Evolutionary conservation across 1,139 yeast species (phyloP).

Genomic region (Candida albicans): DNA sequence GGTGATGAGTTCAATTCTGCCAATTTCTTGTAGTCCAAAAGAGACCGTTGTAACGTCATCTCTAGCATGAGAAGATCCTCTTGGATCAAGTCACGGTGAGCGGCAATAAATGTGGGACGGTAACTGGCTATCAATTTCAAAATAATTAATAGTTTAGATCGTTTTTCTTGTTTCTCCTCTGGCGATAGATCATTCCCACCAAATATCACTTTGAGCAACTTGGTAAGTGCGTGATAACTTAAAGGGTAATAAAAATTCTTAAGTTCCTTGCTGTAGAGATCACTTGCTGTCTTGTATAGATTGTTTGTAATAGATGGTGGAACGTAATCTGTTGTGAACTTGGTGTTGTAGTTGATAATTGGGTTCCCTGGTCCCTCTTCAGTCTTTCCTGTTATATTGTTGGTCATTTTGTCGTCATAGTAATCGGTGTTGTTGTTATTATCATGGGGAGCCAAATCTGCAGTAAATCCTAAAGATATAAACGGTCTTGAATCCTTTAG

Average conservation of each 20-base stretch:
- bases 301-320: slow-evolving; percentile 62
- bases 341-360: slow-evolving; percentile 10
- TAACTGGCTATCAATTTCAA: slow-evolving; percentile 69
- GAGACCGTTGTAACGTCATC: slow-evolving; percentile 65
- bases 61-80: slow-evolving; percentile 67
- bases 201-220: slow-evolving; percentile 55
- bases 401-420: slow-evolving; percentile 15
- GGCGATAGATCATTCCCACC: slow-evolving; percentile 36
- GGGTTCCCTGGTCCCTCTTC: slow-evolving; percentile 8
- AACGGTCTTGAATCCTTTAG: slow-evolving; percentile 42
- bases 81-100: slow-evolving; percentile 62
- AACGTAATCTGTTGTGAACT: slow-evolving; percentile 30
- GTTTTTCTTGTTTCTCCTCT: slow-evolving; percentile 35
- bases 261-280: slow-evolving; percentile 56
- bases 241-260: slow-evolving; percentile 66
- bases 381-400: slow-evolving; percentile 1
- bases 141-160: slow-evolving; percentile 51
- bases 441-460: slow-evolving; percentile 11
- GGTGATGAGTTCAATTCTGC: slow-evolving; percentile 64
- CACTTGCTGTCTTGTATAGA: slow-evolving; percentile 62
- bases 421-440: slow-evolving; percentile 14
- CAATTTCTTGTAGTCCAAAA: slow-evolving; percentile 63
- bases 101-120: slow-evolving; percentile 71
- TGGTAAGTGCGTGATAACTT: slow-evolving; percentile 63
- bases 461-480: slow-evolving; percentile 39